These are phyloP conservation scores for Coniferiporia sulphurascens DNA, from an alignment of 1,284 basidiomycete species.

Conservation along the genomic window DNA sequence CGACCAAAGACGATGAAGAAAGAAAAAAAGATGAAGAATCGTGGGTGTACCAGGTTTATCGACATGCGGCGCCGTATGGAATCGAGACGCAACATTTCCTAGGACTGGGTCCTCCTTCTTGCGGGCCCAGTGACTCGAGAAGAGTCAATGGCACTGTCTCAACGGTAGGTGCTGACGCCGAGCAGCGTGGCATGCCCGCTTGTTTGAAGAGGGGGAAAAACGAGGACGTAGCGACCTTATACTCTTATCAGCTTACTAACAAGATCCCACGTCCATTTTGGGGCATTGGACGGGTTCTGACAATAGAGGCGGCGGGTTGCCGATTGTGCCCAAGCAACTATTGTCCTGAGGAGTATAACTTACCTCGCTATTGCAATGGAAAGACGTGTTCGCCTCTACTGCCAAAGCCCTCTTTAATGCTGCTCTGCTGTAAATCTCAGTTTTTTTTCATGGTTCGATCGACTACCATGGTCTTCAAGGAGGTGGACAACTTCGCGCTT, in stretches of 20 bases:
- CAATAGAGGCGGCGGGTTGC: not conserved
- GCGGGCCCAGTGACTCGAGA: slow-evolving; percentile 11
- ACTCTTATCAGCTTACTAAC: slow-evolving; percentile 2
- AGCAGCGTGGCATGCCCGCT: slow-evolving; percentile 21
- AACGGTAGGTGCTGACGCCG: slow-evolving; percentile 17
- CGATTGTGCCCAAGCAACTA: not conserved
- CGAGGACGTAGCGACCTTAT: not conserved
- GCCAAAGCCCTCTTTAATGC: not conserved
- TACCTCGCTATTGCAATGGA: not conserved
- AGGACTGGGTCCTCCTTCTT: slow-evolving; percentile 18
- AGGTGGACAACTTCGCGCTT: too few relatives aligned
- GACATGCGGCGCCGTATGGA: slow-evolving; percentile 18
- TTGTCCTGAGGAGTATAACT: not conserved
- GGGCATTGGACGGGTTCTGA: not conserved
- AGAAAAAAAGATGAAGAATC: not conserved
- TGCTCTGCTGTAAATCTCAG: not conserved
- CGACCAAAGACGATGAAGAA: too few relatives aligned
- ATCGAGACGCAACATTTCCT: slow-evolving; percentile 21
- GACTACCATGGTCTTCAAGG: not conserved
- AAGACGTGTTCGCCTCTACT: not conserved
- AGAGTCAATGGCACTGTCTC: slow-evolving; percentile 20
- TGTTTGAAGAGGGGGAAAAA: slow-evolving; percentile 4
- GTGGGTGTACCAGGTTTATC: slow-evolving; percentile 19
- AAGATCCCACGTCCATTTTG: not conserved
- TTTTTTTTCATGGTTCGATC: not conserved